Evolutionary conservation across 345 rosid species (phyloP).

Genomic region (Geranium rotundifolium): DNA sequence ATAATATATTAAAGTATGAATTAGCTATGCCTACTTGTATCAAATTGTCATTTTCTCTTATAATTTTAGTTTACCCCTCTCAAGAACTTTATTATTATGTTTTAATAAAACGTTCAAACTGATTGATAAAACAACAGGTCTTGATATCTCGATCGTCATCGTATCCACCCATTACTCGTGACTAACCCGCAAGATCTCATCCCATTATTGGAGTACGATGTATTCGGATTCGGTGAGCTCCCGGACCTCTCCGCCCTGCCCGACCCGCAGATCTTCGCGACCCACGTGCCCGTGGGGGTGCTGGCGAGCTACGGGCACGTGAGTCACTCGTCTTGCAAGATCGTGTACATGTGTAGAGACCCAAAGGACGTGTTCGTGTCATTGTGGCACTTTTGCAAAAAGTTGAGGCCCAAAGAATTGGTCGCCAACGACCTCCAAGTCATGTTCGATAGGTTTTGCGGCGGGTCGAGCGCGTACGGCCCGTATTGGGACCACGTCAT

Average conservation of each 20-base stretch:
- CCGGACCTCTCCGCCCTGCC: constrained; percentile 6
- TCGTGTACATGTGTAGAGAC: constrained; percentile 47
- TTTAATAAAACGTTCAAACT: no score
- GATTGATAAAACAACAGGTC: background rate
- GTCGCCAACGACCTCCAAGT: constrained; percentile 22
- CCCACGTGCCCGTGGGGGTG: constrained; percentile 26
- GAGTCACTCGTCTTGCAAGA: constrained; percentile 25
- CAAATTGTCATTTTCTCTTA: no score
- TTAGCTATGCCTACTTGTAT: no score
- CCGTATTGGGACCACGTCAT: constrained; percentile 56
- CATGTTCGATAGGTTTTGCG: constrained; percentile 30
- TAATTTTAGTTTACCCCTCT: no score
- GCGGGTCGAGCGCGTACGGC: constrained; percentile 35
- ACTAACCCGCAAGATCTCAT: no score
- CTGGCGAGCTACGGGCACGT: constrained; percentile 22
- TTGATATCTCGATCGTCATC: background rate
- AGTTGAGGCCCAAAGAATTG: constrained; percentile 14
- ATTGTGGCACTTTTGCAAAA: constrained; percentile 44
- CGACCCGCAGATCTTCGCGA: constrained; percentile 34
- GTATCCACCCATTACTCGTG: background rate
- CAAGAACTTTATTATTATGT: no score
- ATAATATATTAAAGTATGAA: no score
- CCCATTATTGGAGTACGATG: no score
- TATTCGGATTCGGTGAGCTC: no score
- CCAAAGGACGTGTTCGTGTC: constrained; percentile 52